These are phyloP conservation scores for Globisporangium solare DNA, from an alignment of 352 stramenopile genomes.

Conservation along the genomic window DNA sequence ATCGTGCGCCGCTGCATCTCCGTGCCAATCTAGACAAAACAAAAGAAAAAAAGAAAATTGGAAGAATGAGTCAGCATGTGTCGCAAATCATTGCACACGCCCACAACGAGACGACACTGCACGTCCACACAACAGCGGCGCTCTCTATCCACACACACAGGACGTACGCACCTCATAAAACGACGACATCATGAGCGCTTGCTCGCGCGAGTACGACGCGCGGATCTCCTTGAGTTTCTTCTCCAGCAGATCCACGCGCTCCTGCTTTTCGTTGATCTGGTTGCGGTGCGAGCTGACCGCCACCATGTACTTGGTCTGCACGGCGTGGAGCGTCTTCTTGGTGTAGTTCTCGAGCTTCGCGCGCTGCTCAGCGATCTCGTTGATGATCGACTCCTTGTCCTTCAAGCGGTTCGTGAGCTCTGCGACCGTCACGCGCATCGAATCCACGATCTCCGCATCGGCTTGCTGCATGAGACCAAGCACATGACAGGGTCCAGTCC, in stretches of 20 bases:
- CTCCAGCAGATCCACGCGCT: conserved; percentile 80
- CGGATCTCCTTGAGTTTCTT: conserved; percentile 85
- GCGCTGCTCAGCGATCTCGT: conserved; percentile 80
- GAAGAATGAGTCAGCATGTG: conserved; percentile 1
- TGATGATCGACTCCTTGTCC: conserved; percentile 86
- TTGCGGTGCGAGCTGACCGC: conserved; percentile 85
- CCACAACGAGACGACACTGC: background rate
- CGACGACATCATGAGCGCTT: conserved; percentile 86
- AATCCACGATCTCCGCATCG: conserved; percentile 66
- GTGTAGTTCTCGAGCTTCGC: conserved; percentile 89
- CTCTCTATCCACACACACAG: background rate
- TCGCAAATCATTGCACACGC: background rate
- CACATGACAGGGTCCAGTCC: background rate
- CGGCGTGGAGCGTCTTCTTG: conserved; percentile 87
- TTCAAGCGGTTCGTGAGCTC: conserved; percentile 85
- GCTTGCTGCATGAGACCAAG: conserved; percentile 25
- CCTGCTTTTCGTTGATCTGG: conserved; percentile 84
- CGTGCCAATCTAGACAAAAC: conserved; percentile 63
- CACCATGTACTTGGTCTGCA: conserved; percentile 90
- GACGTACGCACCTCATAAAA: conserved; percentile 85
- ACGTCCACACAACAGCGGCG: background rate
- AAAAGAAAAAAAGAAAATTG: conserved; percentile 1
- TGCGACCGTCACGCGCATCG: conserved; percentile 68
- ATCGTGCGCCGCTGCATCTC: conserved; percentile 87
- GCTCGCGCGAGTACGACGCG: conserved; percentile 75